phyloP scores from a whole-genome alignment of 495 filamentous ascomycete species.

The Collariella sp. region DNA sequence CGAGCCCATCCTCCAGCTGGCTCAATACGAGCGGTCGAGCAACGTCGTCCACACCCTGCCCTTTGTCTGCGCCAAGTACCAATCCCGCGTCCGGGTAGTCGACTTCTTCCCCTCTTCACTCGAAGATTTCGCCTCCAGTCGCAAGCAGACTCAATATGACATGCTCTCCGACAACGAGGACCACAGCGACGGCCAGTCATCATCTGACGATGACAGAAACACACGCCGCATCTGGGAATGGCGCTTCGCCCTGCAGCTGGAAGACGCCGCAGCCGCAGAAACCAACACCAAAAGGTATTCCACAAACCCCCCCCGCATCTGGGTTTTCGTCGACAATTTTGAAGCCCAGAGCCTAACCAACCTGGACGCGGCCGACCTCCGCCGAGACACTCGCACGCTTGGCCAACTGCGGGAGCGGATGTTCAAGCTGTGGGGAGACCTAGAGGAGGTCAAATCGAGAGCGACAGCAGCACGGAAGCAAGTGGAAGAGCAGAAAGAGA shows the following conservation, averaged over 20 bases:
- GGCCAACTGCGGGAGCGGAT: slow-evolving; percentile 56
- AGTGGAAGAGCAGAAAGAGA: not conserved
- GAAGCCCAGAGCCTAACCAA: slow-evolving; percentile 58
- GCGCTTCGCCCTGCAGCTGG: slow-evolving; percentile 66
- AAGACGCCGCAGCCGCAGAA: slow-evolving; percentile 42
- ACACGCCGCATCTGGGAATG: slow-evolving; percentile 57
- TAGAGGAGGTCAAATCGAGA: slow-evolving; percentile 56
- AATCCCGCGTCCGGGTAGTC: slow-evolving; percentile 59
- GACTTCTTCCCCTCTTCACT: slow-evolving; percentile 69
- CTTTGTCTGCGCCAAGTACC: slow-evolving; percentile 69
- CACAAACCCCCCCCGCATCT: slow-evolving; percentile 38
- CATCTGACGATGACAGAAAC: slow-evolving; percentile 6
- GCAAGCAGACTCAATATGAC: slow-evolving; percentile 35
- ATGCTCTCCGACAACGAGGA: slow-evolving; percentile 36
- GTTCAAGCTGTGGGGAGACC: slow-evolving; percentile 76
- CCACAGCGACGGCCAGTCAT: slow-evolving; percentile 26
- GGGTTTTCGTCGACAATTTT: slow-evolving; percentile 55
- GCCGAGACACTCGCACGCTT: slow-evolving; percentile 38
- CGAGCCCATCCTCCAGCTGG: slow-evolving; percentile 40
- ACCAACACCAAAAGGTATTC: slow-evolving; percentile 1
- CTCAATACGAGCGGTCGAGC: slow-evolving; percentile 29
- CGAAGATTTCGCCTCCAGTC: slow-evolving; percentile 60
- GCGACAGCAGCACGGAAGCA: slow-evolving; percentile 4
- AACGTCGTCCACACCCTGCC: slow-evolving; percentile 43
- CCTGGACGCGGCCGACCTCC: slow-evolving; percentile 61